Evolutionary conservation across 2,329 filamentous ascomycete species (phyloP).

Genomic region (Sporothrix pallida): DNA sequence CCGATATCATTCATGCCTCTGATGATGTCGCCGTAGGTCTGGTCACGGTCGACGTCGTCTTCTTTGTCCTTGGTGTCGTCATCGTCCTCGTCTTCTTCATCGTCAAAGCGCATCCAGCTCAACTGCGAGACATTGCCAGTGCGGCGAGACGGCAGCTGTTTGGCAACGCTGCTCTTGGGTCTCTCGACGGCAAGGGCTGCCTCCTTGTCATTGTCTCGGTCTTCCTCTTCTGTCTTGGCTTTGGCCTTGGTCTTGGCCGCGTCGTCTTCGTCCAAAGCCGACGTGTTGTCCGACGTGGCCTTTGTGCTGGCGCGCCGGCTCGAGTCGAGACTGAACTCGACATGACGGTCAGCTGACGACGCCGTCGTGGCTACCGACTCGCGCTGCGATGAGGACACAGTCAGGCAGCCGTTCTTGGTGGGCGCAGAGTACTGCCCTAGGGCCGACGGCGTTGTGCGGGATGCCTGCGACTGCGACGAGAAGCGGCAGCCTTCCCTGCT

Average conservation of each 20-base stretch:
- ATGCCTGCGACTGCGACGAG: constrained; percentile 42
- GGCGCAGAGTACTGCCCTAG: constrained; percentile 29
- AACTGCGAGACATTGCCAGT: constrained; percentile 26
- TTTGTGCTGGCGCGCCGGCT: constrained; percentile 22
- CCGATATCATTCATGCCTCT: not conserved
- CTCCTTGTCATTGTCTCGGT: not conserved
- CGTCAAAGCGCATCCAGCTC: constrained; percentile 42
- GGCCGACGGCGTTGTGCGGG: constrained; percentile 39
- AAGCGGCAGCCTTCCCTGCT: constrained; percentile 41
- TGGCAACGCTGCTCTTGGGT: not conserved
- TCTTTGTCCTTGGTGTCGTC: constrained; percentile 3
- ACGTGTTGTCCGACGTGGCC: constrained; percentile 13
- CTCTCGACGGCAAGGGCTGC: not conserved
- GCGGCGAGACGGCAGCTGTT: not conserved
- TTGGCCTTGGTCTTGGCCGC: not conserved
- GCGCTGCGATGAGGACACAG: not conserved
- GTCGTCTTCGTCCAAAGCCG: not conserved
- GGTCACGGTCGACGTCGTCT: not conserved
- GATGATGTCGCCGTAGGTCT: not conserved
- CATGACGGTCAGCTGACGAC: constrained; percentile 29
- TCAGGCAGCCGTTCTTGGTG: not conserved
- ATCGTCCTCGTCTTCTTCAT: constrained; percentile 34
- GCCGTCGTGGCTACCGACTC: not conserved
- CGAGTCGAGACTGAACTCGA: constrained; percentile 33
- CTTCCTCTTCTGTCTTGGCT: not conserved